These are phyloP conservation scores for Brassica juncea DNA, from an alignment of 345 rosid genomes.

Conservation along the genomic window DNA sequence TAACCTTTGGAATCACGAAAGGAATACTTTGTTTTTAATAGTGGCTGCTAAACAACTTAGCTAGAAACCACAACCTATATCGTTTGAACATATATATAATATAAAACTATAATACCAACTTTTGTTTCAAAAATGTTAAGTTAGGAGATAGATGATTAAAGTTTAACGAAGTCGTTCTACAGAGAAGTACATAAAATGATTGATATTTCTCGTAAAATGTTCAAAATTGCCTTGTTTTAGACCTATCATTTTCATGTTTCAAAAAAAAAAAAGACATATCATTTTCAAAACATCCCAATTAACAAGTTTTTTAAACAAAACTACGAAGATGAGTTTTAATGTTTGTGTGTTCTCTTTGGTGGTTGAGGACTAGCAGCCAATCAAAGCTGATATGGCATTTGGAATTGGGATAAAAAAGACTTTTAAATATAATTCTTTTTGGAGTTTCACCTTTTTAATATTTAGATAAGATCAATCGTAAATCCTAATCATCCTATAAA, in stretches of 20 bases:
- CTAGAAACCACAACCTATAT: neutral
- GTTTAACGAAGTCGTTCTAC: neutral
- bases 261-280: too few relatives aligned
- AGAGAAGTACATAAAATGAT: neutral
- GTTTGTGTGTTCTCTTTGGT: neutral
- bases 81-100: neutral
- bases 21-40: conserved; percentile 1
- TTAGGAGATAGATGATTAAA: neutral
- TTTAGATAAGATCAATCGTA: conserved; percentile 35
- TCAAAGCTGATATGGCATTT: conserved; percentile 12
- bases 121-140: neutral
- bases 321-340: neutral
- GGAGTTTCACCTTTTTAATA: neutral
- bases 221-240: neutral
- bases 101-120: neutral
- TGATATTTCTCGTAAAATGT: neutral
- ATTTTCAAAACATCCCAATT: neutral
- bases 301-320: neutral
- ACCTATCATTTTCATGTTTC: neutral
- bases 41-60: conserved; percentile 18
- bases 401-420: conserved; percentile 16
- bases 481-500: neutral
- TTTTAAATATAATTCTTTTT: neutral
- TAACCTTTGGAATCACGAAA: conserved; percentile 26
- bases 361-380: neutral